Evolutionary conservation across 805 yeast genomes (phyloP).

Genomic region (Candida silvatica): DNA sequence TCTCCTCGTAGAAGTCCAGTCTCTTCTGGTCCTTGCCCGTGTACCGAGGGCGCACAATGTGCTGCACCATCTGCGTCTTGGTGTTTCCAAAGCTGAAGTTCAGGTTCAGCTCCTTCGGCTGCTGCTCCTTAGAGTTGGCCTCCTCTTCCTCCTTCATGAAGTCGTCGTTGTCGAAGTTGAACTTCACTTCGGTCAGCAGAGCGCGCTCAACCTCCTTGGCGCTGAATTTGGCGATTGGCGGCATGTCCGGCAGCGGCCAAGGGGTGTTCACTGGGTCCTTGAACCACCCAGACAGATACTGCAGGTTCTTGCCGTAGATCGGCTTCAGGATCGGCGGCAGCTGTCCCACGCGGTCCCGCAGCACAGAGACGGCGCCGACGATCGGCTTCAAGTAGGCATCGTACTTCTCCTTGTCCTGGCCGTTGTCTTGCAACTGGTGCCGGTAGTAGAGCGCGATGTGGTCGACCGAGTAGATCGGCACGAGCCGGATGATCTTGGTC

Average conservation of each 20-base stretch:
- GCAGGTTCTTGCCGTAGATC: constrained; percentile 57
- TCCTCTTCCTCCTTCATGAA: constrained; percentile 27
- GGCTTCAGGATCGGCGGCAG: constrained; percentile 76
- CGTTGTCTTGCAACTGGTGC: constrained; percentile 17
- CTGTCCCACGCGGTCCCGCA: constrained; percentile 74
- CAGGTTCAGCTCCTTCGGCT: constrained; percentile 9
- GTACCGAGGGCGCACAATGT: constrained; percentile 23
- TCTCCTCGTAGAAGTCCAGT: constrained; percentile 43
- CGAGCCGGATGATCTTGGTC: constrained; percentile 47
- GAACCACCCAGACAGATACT: constrained; percentile 56
- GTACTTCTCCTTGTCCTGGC: constrained; percentile 23
- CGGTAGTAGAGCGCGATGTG: constrained; percentile 57
- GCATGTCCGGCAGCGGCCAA: constrained; percentile 79
- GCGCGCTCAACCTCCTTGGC: constrained; percentile 77
- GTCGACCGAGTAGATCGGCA: constrained; percentile 76
- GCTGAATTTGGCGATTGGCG: constrained; percentile 51
- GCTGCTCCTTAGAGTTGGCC: constrained; percentile 8
- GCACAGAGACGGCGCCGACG: constrained; percentile 74
- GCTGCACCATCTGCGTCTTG: constrained; percentile 22
- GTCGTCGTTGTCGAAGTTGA: constrained; percentile 44
- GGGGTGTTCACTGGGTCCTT: constrained; percentile 21
- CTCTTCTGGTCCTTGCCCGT: constrained; percentile 11
- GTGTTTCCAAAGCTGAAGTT: constrained; percentile 10
- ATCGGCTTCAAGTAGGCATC: constrained; percentile 46
- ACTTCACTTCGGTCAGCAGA: constrained; percentile 63